Conservation (phyloP, 2,329 filamentous ascomycete genomes). For the Ilyonectria robusta region DNA sequence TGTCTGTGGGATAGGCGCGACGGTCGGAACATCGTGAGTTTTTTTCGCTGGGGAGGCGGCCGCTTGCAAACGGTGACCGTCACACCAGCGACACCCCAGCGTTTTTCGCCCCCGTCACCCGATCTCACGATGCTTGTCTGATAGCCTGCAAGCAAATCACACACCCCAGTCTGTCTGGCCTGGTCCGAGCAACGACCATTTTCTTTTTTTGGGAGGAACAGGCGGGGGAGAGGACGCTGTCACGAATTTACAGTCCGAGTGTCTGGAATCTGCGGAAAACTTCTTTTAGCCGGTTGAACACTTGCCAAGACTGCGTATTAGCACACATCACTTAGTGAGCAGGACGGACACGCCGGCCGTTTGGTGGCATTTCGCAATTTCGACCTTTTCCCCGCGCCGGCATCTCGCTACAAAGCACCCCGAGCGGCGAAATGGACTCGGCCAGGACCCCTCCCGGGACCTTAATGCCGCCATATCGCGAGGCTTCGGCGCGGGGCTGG, state of each 20-base stretch:
- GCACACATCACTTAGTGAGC: not conserved
- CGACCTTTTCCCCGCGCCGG: constrained; percentile 37
- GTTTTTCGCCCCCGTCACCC: constrained; percentile 3
- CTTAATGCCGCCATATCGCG: not conserved
- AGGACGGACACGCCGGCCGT: not conserved
- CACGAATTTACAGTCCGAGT: not conserved
- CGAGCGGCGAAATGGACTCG: constrained; percentile 37
- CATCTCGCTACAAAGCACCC: constrained; percentile 43
- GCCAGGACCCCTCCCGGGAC: constrained; percentile 15
- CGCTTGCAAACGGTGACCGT: constrained; percentile 28
- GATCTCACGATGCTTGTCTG: constrained; percentile 3
- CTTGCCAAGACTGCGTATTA: not conserved
- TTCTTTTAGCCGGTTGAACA: not conserved
- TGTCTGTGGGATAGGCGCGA: constrained; percentile 28
- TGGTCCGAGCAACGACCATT: constrained; percentile 6
- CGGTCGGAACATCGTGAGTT: constrained; percentile 37
- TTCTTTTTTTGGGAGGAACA: not conserved
- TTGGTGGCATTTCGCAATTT: constrained; percentile 16
- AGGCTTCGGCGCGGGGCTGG: constrained; percentile 1
- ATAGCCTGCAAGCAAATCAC: not conserved
- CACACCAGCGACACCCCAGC: not conserved
- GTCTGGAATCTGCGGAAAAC: not conserved
- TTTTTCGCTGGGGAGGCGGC: constrained; percentile 12
- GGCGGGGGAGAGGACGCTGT: not conserved
- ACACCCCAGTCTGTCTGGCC: not conserved